These are phyloP conservation scores for Elongisporangium senticosum DNA, from an alignment of 352 stramenopile species.

Conservation along the genomic window DNA sequence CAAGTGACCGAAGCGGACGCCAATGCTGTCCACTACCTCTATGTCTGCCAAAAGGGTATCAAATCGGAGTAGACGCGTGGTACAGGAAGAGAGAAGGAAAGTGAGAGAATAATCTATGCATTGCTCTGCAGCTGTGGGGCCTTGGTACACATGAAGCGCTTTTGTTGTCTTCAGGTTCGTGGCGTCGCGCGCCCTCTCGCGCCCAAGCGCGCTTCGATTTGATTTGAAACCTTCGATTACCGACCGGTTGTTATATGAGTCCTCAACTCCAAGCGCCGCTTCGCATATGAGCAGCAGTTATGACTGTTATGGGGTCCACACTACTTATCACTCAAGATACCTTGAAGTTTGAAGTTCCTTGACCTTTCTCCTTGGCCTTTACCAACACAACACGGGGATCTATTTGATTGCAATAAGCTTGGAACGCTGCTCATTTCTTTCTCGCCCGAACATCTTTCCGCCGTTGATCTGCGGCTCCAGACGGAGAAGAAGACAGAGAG, in stretches of 20 bases:
- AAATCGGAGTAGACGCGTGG: slow-evolving; percentile 15
- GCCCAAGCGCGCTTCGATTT: not conserved
- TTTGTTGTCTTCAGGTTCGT: not conserved
- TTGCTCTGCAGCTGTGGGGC: not conserved
- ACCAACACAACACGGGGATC: too few relatives aligned
- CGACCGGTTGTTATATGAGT: too few relatives aligned
- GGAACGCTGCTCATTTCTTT: not conserved
- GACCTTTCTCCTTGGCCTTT: too few relatives aligned
- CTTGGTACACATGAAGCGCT: not conserved
- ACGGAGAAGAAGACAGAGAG: too few relatives aligned
- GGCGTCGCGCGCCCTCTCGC: not conserved
- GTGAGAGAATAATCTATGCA: not conserved
- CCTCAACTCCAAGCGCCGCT: not conserved
- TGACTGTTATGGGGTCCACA: not conserved
- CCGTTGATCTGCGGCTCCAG: not conserved
- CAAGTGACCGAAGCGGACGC: slow-evolving; percentile 91
- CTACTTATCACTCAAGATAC: not conserved
- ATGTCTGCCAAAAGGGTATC: slow-evolving; percentile 91
- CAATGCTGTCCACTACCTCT: slow-evolving; percentile 95
- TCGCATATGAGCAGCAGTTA: not conserved
- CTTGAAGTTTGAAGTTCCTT: too few relatives aligned
- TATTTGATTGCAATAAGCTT: not conserved
- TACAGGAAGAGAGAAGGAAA: not conserved
- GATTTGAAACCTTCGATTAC: too few relatives aligned
- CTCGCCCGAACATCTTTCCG: not conserved